These are phyloP conservation scores for Excoecaria agallocha DNA, from an alignment of 345 rosid species.

Conservation along the genomic window DNA sequence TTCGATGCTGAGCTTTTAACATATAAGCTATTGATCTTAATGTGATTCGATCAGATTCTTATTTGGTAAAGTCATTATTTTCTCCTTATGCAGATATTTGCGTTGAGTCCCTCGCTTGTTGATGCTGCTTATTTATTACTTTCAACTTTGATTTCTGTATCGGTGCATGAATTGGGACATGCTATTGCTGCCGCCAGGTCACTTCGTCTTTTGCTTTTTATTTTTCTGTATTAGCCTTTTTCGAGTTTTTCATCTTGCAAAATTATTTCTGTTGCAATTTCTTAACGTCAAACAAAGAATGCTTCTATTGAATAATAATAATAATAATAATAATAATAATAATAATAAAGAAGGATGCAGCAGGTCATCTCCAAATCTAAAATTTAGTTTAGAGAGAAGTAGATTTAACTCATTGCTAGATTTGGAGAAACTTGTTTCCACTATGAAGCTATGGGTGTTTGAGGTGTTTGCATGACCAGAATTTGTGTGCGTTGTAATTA, in stretches of 20 bases:
- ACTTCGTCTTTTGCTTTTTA: conserved; percentile 1
- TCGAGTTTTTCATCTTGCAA: neutral
- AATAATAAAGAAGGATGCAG: no score
- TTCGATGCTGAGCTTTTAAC: neutral
- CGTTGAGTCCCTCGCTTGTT: conserved; percentile 43
- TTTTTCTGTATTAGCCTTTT: neutral
- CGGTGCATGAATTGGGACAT: conserved; percentile 82
- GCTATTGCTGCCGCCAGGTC: conserved; percentile 89
- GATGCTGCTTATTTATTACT: conserved; percentile 47
- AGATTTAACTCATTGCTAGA: neutral
- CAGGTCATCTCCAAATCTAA: no score
- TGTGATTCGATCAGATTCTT: neutral
- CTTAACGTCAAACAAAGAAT: no score
- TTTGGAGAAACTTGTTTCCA: neutral
- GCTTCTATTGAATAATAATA: no score
- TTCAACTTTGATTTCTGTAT: conserved; percentile 71
- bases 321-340: no score
- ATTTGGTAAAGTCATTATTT: neutral
- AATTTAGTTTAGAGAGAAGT: neutral
- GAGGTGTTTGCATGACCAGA: neutral
- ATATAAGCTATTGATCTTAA: neutral
- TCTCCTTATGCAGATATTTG: conserved; percentile 31
- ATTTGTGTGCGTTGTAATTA: neutral
- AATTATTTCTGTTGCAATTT: neutral
- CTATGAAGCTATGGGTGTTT: neutral